Conservation (phyloP, 2,329 filamentous ascomycete species). For the Ascosphaera apis region DNA sequence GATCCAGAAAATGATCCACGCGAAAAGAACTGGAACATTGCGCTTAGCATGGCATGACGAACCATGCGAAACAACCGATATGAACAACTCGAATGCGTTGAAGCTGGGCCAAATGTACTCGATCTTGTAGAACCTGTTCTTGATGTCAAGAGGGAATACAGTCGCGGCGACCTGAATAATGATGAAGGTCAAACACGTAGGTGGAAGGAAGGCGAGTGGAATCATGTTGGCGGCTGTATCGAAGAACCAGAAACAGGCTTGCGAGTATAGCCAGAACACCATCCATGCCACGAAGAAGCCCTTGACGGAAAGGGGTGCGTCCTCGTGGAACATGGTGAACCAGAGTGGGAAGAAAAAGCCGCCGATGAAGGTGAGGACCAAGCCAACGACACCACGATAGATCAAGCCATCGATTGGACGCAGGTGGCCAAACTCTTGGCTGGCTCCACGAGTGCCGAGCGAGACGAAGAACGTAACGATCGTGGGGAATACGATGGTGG, state of each 20-base stretch:
- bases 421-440: not conserved
- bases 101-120: constrained; percentile 2
- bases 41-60: constrained; percentile 2
- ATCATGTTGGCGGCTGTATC: not conserved
- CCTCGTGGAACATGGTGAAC: constrained; percentile 1
- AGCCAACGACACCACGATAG: not conserved
- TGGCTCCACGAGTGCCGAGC: constrained; percentile 1
- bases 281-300: constrained; percentile 1
- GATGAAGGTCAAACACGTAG: constrained; percentile 1
- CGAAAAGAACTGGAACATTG: not conserved
- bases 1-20: not conserved
- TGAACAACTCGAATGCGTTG: constrained; percentile 2
- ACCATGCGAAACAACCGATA: constrained; percentile 1
- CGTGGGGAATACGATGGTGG: constrained; percentile 2
- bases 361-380: not conserved
- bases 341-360: constrained; percentile 1
- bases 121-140: constrained; percentile 1
- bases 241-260: constrained; percentile 1
- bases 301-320: not conserved
- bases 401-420: not conserved
- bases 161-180: constrained; percentile 2
- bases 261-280: constrained; percentile 1
- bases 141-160: constrained; percentile 1
- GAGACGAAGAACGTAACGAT: constrained; percentile 5
- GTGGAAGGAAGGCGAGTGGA: constrained; percentile 1